Evolutionary conservation across 768 basidiomycete species (phyloP).

Genomic region (Multifurca ochricompacta): DNA sequence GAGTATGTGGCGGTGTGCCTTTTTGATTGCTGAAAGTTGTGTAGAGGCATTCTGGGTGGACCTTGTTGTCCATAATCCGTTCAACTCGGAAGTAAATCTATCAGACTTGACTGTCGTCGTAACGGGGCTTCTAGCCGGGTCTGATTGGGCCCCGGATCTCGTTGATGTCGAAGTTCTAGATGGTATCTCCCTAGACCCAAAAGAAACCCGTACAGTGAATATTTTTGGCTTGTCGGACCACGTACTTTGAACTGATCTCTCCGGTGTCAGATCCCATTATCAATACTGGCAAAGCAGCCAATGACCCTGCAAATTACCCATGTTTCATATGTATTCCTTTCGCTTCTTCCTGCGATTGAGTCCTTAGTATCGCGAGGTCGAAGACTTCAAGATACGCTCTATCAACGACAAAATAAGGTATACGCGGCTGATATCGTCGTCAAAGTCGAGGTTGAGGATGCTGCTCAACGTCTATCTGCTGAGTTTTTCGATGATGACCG

Average conservation of each 20-base stretch:
- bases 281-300: slow-evolving; percentile 46
- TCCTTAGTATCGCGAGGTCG: slow-evolving; percentile 62
- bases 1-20: slow-evolving; percentile 14
- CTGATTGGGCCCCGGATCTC: slow-evolving; percentile 31
- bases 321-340: slow-evolving; percentile 62
- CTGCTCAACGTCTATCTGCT: slow-evolving; percentile 54
- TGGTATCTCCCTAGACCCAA: slow-evolving; percentile 53
- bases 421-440: slow-evolving; percentile 66
- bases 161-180: slow-evolving; percentile 54
- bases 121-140: slow-evolving; percentile 32
- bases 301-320: slow-evolving; percentile 49
- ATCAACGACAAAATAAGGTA: slow-evolving; percentile 57
- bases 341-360: slow-evolving; percentile 61
- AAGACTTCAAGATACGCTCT: slow-evolving; percentile 65
- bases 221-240: background rate
- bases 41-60: slow-evolving; percentile 76
- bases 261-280: slow-evolving; percentile 48
- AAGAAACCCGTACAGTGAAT: slow-evolving; percentile 58
- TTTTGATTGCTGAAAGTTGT: slow-evolving; percentile 11
- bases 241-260: background rate
- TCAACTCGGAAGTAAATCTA: slow-evolving; percentile 66
- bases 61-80: slow-evolving; percentile 58
- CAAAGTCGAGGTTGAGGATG: slow-evolving; percentile 52
- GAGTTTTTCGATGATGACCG: slow-evolving; percentile 47
- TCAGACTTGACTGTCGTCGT: slow-evolving; percentile 52